Base-by-base conservation (phyloP, 192 early-diverging fungal species). In the Coemansia sp. region DNA sequence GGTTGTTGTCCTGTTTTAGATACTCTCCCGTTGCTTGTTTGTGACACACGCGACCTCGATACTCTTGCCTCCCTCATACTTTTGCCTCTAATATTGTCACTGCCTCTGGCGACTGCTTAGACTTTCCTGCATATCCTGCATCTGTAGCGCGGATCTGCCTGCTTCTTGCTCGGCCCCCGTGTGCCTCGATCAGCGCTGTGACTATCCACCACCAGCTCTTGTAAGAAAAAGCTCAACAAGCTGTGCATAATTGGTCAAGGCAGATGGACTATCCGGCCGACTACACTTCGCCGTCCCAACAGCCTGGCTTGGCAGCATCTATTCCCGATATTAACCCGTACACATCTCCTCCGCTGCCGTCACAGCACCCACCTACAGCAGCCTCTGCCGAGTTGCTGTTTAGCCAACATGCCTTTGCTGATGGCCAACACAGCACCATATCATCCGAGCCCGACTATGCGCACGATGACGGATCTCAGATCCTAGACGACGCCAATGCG, bases 221-320 rank as follows among this genome's bases (percentile, higher is more conserved):
- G 20, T 46, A 21, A 21, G 21, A 50, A 11, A 24, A 24, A 21
- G 42, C 6, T 34, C 34, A 37, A 7, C 46, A 3, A 31, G 62
- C 34, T 33, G 13, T 24, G 46, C 33, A 36, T 24, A 66, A 53
- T 62, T 38, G 45, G 38, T 48, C n/a, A 13, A 24, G 56, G 18
- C 58, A 60, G 37, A 81, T 81, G 78, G 65, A 81, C 37, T 58
- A 40, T 46, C 65, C 70, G 21, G 50, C 65, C 34, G 57, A 66
- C 65, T 62, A 59, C 40, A 46, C 28, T 24, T 37, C 60, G 31
- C 36, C 69, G 23, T 50, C 55, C 33, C 73, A 62, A 18, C 69
- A 74, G 63, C 73, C 60, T 43, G 66, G 53, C 34, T 24, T 63
- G 55, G 37, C 60, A 24, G 48, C 69, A 26, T 66, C 73, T 10